Percentiles rank a stretch among this genome's conserved stretches.
phyloP scores from a whole-genome alignment of 1,284 basidiomycete genomes.

The Microbotryum lychnidis-dioicae region DNA sequence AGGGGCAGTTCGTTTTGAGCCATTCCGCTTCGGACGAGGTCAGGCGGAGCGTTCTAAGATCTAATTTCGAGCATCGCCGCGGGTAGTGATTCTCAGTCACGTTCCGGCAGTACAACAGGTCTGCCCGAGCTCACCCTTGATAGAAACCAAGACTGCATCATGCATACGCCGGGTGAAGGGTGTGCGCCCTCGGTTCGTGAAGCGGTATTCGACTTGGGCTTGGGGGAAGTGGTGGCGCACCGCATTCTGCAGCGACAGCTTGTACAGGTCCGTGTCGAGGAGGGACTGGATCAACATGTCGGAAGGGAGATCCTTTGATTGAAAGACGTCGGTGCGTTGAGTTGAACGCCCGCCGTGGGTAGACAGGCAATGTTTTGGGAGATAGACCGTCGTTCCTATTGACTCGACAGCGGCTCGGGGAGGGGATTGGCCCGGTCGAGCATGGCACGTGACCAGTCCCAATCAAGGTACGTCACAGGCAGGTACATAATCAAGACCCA shows the following conservation, averaged over 20 bases:
- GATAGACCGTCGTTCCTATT: too few relatives aligned
- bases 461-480: too few relatives aligned
- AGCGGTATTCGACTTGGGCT: slow-evolving; percentile 55
- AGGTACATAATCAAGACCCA: too few relatives aligned
- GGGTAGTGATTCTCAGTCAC: neutral
- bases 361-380: too few relatives aligned
- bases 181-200: slow-evolving; percentile 74
- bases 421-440: too few relatives aligned
- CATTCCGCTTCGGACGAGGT: slow-evolving; percentile 59
- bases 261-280: slow-evolving; percentile 94
- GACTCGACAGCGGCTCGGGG: too few relatives aligned
- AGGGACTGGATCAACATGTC: slow-evolving; percentile 39
- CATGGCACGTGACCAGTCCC: too few relatives aligned
- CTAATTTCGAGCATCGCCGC: slow-evolving; percentile 42
- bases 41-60: slow-evolving; percentile 57
- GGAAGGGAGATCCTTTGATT: neutral
- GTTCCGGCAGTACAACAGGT: neutral
- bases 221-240: slow-evolving; percentile 42
- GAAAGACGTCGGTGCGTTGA: too few relatives aligned
- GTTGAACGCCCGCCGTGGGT: too few relatives aligned
- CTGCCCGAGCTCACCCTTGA: slow-evolving; percentile 54
- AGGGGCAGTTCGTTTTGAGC: slow-evolving; percentile 65
- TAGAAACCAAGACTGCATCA: slow-evolving; percentile 56
- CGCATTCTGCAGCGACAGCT: slow-evolving; percentile 97
- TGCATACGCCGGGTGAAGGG: slow-evolving; percentile 64